phyloP scores from a whole-genome alignment of 805 yeast species.

The Saccharomycopsis javanensis region DNA sequence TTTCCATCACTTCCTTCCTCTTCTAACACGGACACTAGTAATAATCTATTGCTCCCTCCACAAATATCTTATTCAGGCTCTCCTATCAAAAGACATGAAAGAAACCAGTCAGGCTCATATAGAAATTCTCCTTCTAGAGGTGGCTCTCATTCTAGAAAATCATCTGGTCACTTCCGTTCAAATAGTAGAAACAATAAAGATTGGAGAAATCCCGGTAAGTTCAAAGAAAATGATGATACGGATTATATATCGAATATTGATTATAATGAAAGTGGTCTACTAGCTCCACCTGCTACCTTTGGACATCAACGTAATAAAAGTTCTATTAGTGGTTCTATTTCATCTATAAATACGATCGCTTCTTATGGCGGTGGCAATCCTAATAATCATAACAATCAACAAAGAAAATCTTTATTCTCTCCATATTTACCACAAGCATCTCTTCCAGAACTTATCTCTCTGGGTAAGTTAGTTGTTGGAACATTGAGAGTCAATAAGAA shows the following conservation, averaged over 20 bases:
- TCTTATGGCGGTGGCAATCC: slow-evolving; percentile 22
- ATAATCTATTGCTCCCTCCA: slow-evolving; percentile 38
- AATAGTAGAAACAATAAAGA: slow-evolving; percentile 37
- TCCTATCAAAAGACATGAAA: slow-evolving; percentile 9
- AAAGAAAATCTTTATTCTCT: slow-evolving; percentile 78
- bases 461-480: slow-evolving; percentile 89
- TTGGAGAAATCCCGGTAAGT: slow-evolving; percentile 48
- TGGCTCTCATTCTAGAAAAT: slow-evolving; percentile 30
- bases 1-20: slow-evolving; percentile 44
- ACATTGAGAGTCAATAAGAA: slow-evolving; percentile 89
- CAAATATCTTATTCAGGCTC: slow-evolving; percentile 39
- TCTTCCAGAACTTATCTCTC: slow-evolving; percentile 78
- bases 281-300: slow-evolving; percentile 50
- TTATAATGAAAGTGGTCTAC: slow-evolving; percentile 73
- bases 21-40: not conserved
- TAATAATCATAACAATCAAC: slow-evolving; percentile 29
- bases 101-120: slow-evolving; percentile 2
- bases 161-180: slow-evolving; percentile 32
- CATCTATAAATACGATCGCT: slow-evolving; percentile 30
- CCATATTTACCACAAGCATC: slow-evolving; percentile 93
- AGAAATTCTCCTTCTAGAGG: slow-evolving; percentile 10
- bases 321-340: slow-evolving; percentile 56
- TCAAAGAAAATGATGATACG: slow-evolving; percentile 15
- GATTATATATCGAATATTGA: slow-evolving; percentile 33
- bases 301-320: slow-evolving; percentile 71